phyloP scores from a whole-genome alignment of 495 filamentous ascomycete genomes.

The Bombardia bombarda region DNA sequence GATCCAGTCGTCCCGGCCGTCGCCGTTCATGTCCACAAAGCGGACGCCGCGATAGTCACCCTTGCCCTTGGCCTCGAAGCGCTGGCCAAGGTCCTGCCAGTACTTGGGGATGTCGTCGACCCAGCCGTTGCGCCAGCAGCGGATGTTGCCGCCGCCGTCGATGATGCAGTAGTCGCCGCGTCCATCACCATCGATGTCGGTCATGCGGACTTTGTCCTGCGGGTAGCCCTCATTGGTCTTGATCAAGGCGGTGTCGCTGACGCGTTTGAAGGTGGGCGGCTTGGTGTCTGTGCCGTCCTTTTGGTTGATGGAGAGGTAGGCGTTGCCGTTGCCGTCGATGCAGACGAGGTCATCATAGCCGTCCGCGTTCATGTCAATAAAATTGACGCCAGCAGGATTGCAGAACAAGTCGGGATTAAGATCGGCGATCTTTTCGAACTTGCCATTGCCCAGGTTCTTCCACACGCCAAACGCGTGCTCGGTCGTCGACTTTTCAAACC shows the following conservation, averaged over 20 bases:
- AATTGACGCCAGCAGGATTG: slow-evolving; percentile 7
- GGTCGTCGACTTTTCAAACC: neutral
- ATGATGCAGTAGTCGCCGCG: slow-evolving; percentile 15
- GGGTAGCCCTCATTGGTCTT: slow-evolving; percentile 5
- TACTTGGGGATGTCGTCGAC: slow-evolving; percentile 10
- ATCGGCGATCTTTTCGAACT: slow-evolving; percentile 10
- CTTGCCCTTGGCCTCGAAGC: slow-evolving; percentile 12
- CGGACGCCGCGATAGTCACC: slow-evolving; percentile 7
- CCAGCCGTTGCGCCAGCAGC: slow-evolving; percentile 22
- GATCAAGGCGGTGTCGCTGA: neutral
- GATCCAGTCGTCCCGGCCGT: too few relatives aligned
- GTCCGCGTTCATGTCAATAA: slow-evolving; percentile 15
- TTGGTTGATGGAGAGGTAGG: slow-evolving; percentile 14
- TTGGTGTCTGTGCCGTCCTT: slow-evolving; percentile 3
- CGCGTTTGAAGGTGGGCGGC: neutral
- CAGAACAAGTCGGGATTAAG: neutral
- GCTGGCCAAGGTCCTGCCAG: slow-evolving; percentile 16
- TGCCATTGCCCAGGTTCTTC: slow-evolving; percentile 3
- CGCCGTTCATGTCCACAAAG: too few relatives aligned
- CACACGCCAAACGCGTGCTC: slow-evolving; percentile 3
- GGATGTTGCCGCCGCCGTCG: slow-evolving; percentile 12
- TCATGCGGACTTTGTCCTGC: slow-evolving; percentile 8
- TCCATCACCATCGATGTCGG: slow-evolving; percentile 26
- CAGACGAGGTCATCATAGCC: slow-evolving; percentile 35
- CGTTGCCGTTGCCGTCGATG: slow-evolving; percentile 11